phyloP scores from a whole-genome alignment of 2,329 filamentous ascomycete species.

The Fusarium sp. region DNA sequence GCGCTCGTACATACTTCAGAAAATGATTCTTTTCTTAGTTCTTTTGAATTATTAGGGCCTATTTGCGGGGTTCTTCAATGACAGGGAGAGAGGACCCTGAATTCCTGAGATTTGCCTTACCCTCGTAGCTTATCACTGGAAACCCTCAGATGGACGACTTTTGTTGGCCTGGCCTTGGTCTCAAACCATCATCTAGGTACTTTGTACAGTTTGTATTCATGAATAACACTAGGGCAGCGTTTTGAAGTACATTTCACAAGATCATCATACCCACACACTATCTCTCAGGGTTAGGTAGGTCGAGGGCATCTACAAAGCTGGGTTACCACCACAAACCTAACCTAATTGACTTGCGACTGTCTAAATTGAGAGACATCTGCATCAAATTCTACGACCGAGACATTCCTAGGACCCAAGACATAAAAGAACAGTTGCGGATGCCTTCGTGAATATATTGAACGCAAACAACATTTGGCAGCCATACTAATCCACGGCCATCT shows the following conservation, averaged over 20 bases:
- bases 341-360: neutral
- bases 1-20: neutral
- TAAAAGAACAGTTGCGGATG: neutral
- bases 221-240: neutral
- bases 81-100: slow-evolving; percentile 15
- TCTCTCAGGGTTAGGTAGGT: neutral
- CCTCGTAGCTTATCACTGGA: neutral
- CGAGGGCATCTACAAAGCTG: neutral
- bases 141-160: neutral
- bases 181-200: neutral
- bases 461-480: neutral
- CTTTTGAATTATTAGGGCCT: neutral
- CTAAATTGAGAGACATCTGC: slow-evolving; percentile 6
- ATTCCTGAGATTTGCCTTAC: neutral
- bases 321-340: neutral
- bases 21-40: neutral
- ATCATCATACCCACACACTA: neutral
- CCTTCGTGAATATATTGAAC: neutral
- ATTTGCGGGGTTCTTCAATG: neutral
- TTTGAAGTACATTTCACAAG: neutral
- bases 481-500: neutral
- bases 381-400: slow-evolving; percentile 13
- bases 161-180: neutral
- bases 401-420: slow-evolving; percentile 9
- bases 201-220: neutral